Conservation (phyloP, 805 yeast genomes). For the Metschnikowia kofuensis region DNA sequence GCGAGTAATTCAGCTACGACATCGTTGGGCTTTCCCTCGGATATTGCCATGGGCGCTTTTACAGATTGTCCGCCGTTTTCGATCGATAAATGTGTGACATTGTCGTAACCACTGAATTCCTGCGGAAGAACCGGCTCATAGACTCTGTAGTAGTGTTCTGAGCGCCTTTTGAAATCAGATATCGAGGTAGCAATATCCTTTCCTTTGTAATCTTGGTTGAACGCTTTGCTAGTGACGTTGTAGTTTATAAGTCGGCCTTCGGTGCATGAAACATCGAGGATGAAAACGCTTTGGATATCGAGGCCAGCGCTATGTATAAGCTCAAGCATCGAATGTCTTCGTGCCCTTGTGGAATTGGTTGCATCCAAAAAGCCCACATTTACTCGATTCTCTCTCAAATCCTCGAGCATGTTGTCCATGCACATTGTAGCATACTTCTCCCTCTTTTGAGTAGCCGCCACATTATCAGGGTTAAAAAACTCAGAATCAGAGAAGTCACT, state of each 20-base stretch:
- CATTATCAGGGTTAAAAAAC: slow-evolving; percentile 38
- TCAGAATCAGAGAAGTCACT: slow-evolving; percentile 28
- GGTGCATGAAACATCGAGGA: slow-evolving; percentile 60
- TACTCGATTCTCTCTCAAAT: slow-evolving; percentile 23
- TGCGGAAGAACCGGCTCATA: slow-evolving; percentile 16
- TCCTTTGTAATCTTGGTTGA: slow-evolving; percentile 57
- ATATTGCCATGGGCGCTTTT: background rate
- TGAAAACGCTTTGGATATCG: slow-evolving; percentile 39
- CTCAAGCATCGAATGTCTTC: slow-evolving; percentile 32
- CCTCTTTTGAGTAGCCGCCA: slow-evolving; percentile 28
- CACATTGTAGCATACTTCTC: slow-evolving; percentile 36
- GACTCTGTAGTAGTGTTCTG: slow-evolving; percentile 46
- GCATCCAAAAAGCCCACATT: slow-evolving; percentile 43
- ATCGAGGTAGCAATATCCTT: slow-evolving; percentile 52
- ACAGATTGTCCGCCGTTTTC: slow-evolving; percentile 13
- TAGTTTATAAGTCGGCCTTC: slow-evolving; percentile 49
- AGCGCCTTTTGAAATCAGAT: slow-evolving; percentile 56
- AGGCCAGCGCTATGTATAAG: slow-evolving; percentile 20
- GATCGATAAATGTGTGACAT: slow-evolving; percentile 12
- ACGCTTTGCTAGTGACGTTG: slow-evolving; percentile 64
- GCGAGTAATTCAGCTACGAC: slow-evolving; percentile 11
- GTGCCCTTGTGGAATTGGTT: slow-evolving; percentile 37
- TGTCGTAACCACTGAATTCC: slow-evolving; percentile 11
- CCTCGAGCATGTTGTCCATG: slow-evolving; percentile 30
- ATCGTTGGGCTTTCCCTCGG: slow-evolving; percentile 5